Conservation (phyloP, 495 filamentous ascomycete species). For the Geopyxis carbonaria region DNA sequence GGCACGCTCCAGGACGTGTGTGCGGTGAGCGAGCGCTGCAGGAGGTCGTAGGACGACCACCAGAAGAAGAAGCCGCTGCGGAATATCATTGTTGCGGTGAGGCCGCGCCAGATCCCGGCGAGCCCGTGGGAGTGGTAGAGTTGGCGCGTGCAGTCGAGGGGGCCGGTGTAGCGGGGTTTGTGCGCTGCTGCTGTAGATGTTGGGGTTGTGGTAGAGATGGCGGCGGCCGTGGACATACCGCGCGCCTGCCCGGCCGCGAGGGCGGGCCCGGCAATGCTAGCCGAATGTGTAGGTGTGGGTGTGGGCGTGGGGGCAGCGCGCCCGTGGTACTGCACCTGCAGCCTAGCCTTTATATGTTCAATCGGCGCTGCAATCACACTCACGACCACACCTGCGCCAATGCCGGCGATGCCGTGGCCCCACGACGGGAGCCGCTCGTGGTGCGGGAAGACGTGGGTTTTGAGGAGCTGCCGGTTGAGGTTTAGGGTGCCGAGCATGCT, state of each 20-base stretch:
- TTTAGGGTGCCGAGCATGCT: conserved; percentile 85
- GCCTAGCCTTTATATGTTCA: conserved; percentile 84
- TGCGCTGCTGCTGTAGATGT: not conserved
- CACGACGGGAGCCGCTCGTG: conserved; percentile 29
- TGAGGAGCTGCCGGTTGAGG: conserved; percentile 66
- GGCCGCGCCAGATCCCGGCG: conserved; percentile 63
- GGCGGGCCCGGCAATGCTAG: conserved; percentile 50
- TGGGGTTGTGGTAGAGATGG: too few species aligned
- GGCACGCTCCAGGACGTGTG: conserved; percentile 58
- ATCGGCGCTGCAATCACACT: conserved; percentile 84
- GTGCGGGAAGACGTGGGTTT: conserved; percentile 59
- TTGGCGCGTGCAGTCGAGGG: conserved; percentile 62
- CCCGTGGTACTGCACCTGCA: conserved; percentile 71
- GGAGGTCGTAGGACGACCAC: conserved; percentile 84
- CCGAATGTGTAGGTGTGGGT: too few species aligned
- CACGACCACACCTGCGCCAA: conserved; percentile 76
- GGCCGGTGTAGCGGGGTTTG: conserved; percentile 51
- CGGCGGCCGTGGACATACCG: too few species aligned
- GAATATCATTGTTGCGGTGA: conserved; percentile 73
- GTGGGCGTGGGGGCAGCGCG: not conserved
- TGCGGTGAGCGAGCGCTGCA: conserved; percentile 48
- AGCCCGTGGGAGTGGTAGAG: conserved; percentile 54
- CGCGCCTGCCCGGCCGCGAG: too few species aligned
- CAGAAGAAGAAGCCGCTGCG: conserved; percentile 90
- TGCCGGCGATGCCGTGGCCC: conserved; percentile 73